Evolutionary conservation across 148 eudicot genomes (phyloP).

Genomic region (Bassia scoparia): DNA sequence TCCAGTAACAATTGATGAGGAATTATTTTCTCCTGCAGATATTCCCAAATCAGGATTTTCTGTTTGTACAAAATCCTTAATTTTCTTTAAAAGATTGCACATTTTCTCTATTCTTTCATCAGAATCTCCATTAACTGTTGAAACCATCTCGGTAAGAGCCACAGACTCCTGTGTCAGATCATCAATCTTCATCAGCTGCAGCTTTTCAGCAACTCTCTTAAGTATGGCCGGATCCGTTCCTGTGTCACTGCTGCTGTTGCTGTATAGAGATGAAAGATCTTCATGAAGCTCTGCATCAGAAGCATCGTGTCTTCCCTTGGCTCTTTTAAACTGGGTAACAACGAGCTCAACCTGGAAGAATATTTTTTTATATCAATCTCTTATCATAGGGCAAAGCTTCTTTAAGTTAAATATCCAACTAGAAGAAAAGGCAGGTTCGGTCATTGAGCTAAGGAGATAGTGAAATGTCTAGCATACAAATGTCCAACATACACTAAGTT

Average conservation of each 20-base stretch:
- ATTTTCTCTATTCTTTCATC: conserved; percentile 91
- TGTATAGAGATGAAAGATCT: conserved; percentile 58
- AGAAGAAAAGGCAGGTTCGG: not conserved
- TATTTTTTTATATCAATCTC: conserved; percentile 9
- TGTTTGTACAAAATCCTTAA: conserved; percentile 87
- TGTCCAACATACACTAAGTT: not conserved
- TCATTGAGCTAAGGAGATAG: not conserved
- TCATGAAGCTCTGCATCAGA: conserved; percentile 67
- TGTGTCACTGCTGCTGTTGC: conserved; percentile 42
- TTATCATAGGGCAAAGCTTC: not conserved
- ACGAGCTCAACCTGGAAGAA: conserved; percentile 84
- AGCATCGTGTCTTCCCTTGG: conserved; percentile 73
- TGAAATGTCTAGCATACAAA: not conserved
- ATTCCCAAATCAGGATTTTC: conserved; percentile 56
- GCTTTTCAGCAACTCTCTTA: conserved; percentile 64
- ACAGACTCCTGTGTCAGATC: conserved; percentile 91
- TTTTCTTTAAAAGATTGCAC: conserved; percentile 76
- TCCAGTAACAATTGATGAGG: conserved; percentile 39
- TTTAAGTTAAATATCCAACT: not conserved
- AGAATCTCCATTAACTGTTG: conserved; percentile 60
- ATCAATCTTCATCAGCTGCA: conserved; percentile 62
- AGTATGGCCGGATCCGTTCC: conserved; percentile 47
- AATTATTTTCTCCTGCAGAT: conserved; percentile 41
- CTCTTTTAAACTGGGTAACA: conserved; percentile 79
- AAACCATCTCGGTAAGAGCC: conserved; percentile 88